Percentiles rank a stretch among this genome's conserved stretches.
These are phyloP conservation scores for Brassica juncea DNA, from an alignment of 345 rosid species.

Conservation along the genomic window DNA sequence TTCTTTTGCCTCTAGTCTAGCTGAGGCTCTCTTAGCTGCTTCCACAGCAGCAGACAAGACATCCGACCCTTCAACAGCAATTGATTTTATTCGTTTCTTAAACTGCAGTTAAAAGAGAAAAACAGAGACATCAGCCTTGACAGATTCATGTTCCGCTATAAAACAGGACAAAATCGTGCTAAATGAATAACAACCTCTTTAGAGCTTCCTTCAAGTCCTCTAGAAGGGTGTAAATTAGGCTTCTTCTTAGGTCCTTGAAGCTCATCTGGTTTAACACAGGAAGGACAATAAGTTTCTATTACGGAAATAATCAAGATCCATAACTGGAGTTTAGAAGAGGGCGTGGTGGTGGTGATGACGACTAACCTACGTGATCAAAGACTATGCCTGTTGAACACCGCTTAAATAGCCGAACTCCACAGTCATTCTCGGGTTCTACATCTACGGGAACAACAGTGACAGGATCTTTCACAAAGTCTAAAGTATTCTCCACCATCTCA, in stretches of 20 bases:
- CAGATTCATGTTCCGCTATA: background rate
- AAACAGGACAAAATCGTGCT: background rate
- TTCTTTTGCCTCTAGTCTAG: slow-evolving; percentile 66
- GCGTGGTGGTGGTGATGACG: background rate
- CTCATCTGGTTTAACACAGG: slow-evolving; percentile 51
- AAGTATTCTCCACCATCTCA: slow-evolving; percentile 60
- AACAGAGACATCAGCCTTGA: background rate
- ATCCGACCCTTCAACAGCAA: slow-evolving; percentile 68
- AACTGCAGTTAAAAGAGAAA: slow-evolving; percentile 49
- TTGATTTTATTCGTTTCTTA: slow-evolving; percentile 49
- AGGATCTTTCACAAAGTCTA: slow-evolving; percentile 53
- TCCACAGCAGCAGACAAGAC: slow-evolving; percentile 62
- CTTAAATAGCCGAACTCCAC: slow-evolving; percentile 72
- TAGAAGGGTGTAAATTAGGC: slow-evolving; percentile 71
- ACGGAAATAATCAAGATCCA: background rate
- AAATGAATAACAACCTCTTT: slow-evolving; percentile 52
- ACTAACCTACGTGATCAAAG: slow-evolving; percentile 65
- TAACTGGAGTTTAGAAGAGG: background rate
- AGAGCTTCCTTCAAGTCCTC: slow-evolving; percentile 53
- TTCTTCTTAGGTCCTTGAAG: slow-evolving; percentile 63
- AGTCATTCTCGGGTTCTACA: slow-evolving; percentile 40
- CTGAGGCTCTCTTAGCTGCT: slow-evolving; percentile 54
- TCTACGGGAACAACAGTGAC: slow-evolving; percentile 34
- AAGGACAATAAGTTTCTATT: background rate
- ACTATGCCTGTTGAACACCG: slow-evolving; percentile 65